phyloP scores from a whole-genome alignment of 441 rosid genomes.

The Manihot esculenta region DNA sequence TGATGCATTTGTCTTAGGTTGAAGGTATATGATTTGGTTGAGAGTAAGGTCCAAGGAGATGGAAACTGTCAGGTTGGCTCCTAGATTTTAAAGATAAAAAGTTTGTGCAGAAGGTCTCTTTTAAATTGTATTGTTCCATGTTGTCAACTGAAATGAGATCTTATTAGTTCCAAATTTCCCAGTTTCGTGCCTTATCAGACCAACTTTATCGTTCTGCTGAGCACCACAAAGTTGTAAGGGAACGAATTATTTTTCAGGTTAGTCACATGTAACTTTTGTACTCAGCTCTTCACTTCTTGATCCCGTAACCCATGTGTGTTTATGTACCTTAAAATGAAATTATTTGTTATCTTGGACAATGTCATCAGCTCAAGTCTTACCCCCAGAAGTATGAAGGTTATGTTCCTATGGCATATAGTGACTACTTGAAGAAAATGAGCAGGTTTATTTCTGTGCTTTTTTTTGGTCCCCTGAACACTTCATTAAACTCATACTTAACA shows the following conservation, averaged over 20 bases:
- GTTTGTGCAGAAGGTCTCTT: neutral
- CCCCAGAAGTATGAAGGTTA: constrained; percentile 63
- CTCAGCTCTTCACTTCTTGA: neutral
- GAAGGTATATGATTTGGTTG: constrained; percentile 66
- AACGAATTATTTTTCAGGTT: constrained; percentile 74
- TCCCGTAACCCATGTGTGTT: constrained; percentile 16
- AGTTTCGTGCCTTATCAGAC: constrained; percentile 92
- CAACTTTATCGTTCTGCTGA: constrained; percentile 87
- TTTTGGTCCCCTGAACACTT: neutral
- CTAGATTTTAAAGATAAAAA: neutral
- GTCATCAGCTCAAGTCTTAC: constrained; percentile 57
- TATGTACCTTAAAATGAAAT: constrained; percentile 15
- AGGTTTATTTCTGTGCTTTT: constrained; percentile 34
- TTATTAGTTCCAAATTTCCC: constrained; percentile 32
- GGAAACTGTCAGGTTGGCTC: constrained; percentile 94
- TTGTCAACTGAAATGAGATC: constrained; percentile 20
- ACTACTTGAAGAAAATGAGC: constrained; percentile 75
- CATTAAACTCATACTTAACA: constrained; percentile 1
- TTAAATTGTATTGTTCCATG: neutral
- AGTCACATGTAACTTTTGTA: constrained; percentile 1
- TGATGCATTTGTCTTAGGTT: constrained; percentile 40
- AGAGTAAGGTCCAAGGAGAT: constrained; percentile 84
- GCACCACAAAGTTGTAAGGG: constrained; percentile 71
- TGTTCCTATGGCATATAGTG: constrained; percentile 67
- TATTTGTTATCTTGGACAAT: constrained; percentile 6